Base-by-base conservation (phyloP, 1,284 basidiomycete species). In the Tilletia setariae region DNA sequence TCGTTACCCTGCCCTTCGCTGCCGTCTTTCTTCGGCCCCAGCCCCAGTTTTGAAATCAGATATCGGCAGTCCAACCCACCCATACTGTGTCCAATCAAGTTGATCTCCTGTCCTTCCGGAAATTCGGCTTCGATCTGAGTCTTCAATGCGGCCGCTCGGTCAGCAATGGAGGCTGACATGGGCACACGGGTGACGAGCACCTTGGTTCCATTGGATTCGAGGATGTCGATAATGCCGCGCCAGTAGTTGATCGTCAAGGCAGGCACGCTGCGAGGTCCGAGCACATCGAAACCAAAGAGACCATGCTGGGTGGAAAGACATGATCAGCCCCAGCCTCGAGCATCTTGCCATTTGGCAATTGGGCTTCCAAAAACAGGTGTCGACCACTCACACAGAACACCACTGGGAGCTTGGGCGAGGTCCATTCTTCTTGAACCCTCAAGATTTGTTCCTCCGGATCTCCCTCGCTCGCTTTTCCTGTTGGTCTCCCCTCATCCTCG, bases 41-140 rank as follows among this genome's bases (percentile, higher is more conserved):
- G 83, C 66, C 81, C 78, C n/a, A 86, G 75, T 67, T 83, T 79
- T 1, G 84, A 82, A 59, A 85, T 83, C 47, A 98, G 87, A 82
- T 93, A 95, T 53, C 94, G 88, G 78, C 91, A 94, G 82, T 97
- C 94, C 16, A 97, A 86, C 8, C 94, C 94, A 25, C 94, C 94
- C 93, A 95, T 96, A 77, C 90, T 91, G 80, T 96, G 93, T n/a
- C 90, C 93, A 64, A 96, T 90, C 61, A 98, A 87, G 83, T 97
- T 95, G 25, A 97, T 89, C 65, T 88, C 88, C 53, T 89, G 86
- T 2, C 91, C 92, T 7, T 32, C 42, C 0, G 90, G 88, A 83
- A 91, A 94, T 19, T 87, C 87, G 70, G 90, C 87, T 30, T 89
- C 89, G 71, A 98, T 91, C 74, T 86, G 88, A 68, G 89, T 85